A percentile compares a stretch with the other conserved stretches of the same genome.
Conservation (phyloP, 129 eudicot genomes). For the Smallanthus sonchifolius region DNA sequence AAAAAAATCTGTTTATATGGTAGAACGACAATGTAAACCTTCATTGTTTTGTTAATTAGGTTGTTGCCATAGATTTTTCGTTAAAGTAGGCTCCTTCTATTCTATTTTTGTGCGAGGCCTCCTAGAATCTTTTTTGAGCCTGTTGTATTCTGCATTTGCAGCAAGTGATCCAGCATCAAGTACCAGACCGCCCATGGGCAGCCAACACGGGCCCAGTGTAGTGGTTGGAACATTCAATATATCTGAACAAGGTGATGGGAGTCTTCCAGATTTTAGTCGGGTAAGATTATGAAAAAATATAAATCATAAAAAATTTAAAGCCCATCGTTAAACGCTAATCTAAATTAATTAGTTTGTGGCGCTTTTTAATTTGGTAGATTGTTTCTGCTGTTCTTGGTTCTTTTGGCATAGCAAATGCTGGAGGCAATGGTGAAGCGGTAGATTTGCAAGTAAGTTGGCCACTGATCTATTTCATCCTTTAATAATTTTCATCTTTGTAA, state of each 20-base stretch:
- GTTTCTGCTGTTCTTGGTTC: constrained; percentile 84
- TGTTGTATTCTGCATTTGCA: constrained; percentile 28
- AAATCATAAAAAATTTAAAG: not conserved
- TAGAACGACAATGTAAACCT: not conserved
- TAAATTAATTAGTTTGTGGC: constrained; percentile 4
- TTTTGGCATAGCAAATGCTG: constrained; percentile 51
- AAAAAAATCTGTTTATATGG: not conserved
- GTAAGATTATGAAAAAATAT: constrained; percentile 35
- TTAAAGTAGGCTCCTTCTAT: not conserved
- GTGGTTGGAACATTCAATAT: constrained; percentile 75
- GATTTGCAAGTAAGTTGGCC: constrained; percentile 54
- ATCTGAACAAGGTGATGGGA: constrained; percentile 81
- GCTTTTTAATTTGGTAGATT: constrained; percentile 44
- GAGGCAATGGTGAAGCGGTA: constrained; percentile 52
- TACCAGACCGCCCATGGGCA: constrained; percentile 36
- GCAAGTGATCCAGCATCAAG: constrained; percentile 62
- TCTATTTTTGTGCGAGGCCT: not conserved
- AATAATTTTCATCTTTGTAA: not conserved
- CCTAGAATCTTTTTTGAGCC: not conserved
- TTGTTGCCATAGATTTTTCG: not conserved
- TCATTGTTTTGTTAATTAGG: not conserved
- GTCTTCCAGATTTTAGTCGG: constrained; percentile 72
- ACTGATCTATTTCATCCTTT: not conserved
- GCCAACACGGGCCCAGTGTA: constrained; percentile 55
- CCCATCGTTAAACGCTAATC: not conserved